Evolutionary conservation across 805 yeast genomes (phyloP), one percentile per base, ranked within the genome.

Genomic region (Schizosaccharomyces octosporus): DNA sequence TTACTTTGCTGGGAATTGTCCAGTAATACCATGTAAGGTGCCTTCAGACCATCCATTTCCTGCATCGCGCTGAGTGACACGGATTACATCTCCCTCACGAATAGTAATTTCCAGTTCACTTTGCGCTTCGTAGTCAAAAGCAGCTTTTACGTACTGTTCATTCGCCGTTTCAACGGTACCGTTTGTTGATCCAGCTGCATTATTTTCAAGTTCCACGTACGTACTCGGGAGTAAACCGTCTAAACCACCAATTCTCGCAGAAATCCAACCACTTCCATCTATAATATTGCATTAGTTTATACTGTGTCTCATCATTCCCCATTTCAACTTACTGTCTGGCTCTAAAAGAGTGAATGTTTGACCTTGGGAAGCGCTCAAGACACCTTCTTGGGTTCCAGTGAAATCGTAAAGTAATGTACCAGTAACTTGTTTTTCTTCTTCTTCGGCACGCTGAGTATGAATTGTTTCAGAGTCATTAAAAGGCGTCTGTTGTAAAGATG

Each of bases 41-140:
- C 97, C 97, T 66, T 82, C 85, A 1, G 97, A 89, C 99, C 99
- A 93, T 0, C 98, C 98, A 48, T 78, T 78, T 9, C 87, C 89
- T 61, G 83, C 85, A 60, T 81, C 86, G 36, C 78, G 82, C 54
- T 74, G 75, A 0, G 85, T 67, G 13, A 93, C 77, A 11, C 78
- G 76, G 21, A 93, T 79, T 62, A 75, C 76, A 64, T 90, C 97
- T 1, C 95, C 96, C 0, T 78, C 82, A 6, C 65, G 67, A 24
- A 93, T 79, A 24, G 79, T 76, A 63, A 93, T 70, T 71, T 93
- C 98, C 66, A 85, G 90, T 31, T 79, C 83, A 13, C 87, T 93
- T 63, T 80, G 83, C 0, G 95, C 89, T 21, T 70, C 74, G 69
- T 87, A 89, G 64, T 83, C 87, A 69, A 83, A 89, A 63, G 84